Base-by-base conservation (phyloP, 2,329 filamentous ascomycete species). In the Clarireedia homoeocarpa region DNA sequence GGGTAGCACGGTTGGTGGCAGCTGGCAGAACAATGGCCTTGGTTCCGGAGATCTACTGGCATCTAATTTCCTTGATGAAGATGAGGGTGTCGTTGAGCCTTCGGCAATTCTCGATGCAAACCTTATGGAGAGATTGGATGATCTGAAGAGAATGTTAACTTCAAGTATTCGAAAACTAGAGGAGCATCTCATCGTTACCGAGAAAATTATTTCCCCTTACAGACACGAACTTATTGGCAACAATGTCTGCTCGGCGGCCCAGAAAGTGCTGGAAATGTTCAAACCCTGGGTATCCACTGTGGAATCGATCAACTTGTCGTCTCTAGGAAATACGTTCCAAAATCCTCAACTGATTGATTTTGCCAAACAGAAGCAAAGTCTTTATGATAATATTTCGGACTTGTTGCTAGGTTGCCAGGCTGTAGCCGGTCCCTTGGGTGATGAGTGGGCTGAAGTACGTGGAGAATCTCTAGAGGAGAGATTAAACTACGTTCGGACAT, bases 391-490 rank as follows among this genome's bases (percentile, higher is more conserved):
- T 58, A 87, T 96, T 55, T 91, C 91, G 7, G 94, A 97, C 69
- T 80, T 99, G 27, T 74, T 97, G 4, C 74, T 96, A 50, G 84
- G 86, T 57, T 96, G 91, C 66, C 94, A 99, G 72, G 84, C 88
- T 24, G 87, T 97, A n/a, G 89, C 91, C 5, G 89, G 89, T 7
- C 94, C 94, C 5, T 73, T 99, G 45, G 89, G 87, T 7, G 94
- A 99, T 69, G 94, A 99, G 72, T 99, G 94, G 94, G 84, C 91
- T 4, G 91, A 96, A 69, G 78, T 91, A n/a, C 84, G 91, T 45
- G 90, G 91, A 1, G 90, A 95, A 69, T 88, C 91, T 6, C 76
- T 99, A 30, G 92, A 96, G 67, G 89, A 89, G 62, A 84, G 94
- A 23, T 73, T 97, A 26, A 88, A 87, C 61, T 86, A 88, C 60